Evolutionary conservation across 306 rosid genomes (phyloP), one percentile per base, ranked within the genome.

Genomic region (Trifolium repens): DNA sequence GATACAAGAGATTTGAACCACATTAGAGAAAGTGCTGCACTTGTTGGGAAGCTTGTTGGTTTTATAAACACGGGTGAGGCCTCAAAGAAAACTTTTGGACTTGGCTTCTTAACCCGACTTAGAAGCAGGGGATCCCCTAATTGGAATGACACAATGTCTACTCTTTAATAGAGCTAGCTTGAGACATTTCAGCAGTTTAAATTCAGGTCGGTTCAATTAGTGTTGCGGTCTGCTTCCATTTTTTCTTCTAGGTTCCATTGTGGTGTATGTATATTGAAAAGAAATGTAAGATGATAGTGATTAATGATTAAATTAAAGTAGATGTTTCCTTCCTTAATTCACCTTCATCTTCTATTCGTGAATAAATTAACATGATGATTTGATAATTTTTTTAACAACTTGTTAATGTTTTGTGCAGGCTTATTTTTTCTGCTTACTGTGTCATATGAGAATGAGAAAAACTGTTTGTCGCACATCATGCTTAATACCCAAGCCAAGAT

Each of bases 41-140:
- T 94, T 52, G 88, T 90, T 59, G 98, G 91, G 1, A 88, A 83
- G 86, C 80, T 96, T 73, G 82, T 90, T 72, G 98, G 91, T 34
- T 74, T 91, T 54, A 80, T 73, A 9, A 88, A 85, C 68, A 74
- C 88, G 7, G 58, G 59, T 30, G 85, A 84, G 54, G 74, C 85
- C 16, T 82, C 88, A 30, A 88, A 86, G 80, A 94, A 85, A 76
- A 68, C 68, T 35, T 85, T 88, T 83, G 92, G 91, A 64, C 67
- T 90, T 27, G 78, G 85, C 82, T 85, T 96, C 85, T 84, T 87
- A 9, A 63, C 84, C 3, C 78, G 76, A 75, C 83, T 78, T 1
- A 39, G 67, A 34, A 71, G 72, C 71, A 78, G 26, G 65, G 84
- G 73, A 30, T 35, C 84, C 58, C 32, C 69, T 62, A 53, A 14